A percentile compares a stretch with the other conserved stretches of the same genome.
Evolutionary conservation across 2,329 filamentous ascomycete species (phyloP).

Genomic region (Zalaria obscura): DNA sequence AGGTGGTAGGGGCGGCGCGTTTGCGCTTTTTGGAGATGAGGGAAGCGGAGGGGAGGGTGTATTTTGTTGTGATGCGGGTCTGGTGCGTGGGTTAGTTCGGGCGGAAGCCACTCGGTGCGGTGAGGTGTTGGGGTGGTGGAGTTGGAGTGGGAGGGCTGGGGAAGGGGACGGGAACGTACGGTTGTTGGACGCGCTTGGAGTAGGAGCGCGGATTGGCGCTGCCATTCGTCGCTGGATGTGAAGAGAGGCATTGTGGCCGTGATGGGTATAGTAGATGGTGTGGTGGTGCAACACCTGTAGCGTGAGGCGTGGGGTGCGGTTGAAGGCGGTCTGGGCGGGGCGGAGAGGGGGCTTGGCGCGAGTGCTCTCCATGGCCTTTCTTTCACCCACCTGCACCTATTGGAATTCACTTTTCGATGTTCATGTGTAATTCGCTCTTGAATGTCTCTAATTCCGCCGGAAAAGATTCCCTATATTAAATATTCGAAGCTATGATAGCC

Average conservation of each 20-base stretch:
- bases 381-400: too few species aligned
- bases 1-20: constrained; percentile 1
- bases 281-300: background rate
- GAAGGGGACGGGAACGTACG: constrained; percentile 36
- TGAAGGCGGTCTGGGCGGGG: background rate
- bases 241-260: constrained; percentile 62
- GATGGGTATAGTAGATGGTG: background rate
- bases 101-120: background rate
- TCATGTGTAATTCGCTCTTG: too few species aligned
- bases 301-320: constrained; percentile 1
- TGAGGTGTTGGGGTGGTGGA: background rate
- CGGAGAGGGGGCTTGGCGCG: background rate
- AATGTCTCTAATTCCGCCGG: too few species aligned
- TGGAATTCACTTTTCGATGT: too few species aligned
- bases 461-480: too few species aligned
- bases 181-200: constrained; percentile 74
- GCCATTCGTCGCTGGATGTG: constrained; percentile 75
- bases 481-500: too few species aligned
- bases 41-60: constrained; percentile 45
- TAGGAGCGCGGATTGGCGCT: constrained; percentile 72
- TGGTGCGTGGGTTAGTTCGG: constrained; percentile 23
- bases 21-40: constrained; percentile 8
- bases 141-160: background rate
- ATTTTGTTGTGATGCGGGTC: constrained; percentile 88
- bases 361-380: background rate